These are phyloP conservation scores for Dactylellina drechsleri DNA, from an alignment of 2,329 filamentous ascomycete species.

Conservation along the genomic window DNA sequence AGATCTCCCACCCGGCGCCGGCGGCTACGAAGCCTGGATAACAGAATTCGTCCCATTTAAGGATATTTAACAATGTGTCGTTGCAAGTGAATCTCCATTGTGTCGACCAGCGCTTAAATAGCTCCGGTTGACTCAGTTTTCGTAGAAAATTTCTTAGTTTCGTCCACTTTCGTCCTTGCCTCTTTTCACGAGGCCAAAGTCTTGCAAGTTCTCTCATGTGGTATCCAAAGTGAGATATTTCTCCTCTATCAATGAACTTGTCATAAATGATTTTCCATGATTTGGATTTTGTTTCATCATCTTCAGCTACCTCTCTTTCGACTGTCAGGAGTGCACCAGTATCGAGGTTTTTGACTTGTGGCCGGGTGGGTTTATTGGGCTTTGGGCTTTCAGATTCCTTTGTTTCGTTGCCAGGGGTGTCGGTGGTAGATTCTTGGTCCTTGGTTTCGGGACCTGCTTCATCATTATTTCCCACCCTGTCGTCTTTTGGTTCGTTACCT, in stretches of 20 bases:
- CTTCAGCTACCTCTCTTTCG: too few species aligned
- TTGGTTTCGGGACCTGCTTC: background rate
- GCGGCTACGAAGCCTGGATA: slow-evolving; percentile 3
- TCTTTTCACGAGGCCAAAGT: slow-evolving; percentile 2
- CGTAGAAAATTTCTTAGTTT: slow-evolving; percentile 20
- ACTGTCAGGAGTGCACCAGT: background rate
- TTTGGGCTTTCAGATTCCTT: too few species aligned
- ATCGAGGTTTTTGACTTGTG: background rate
- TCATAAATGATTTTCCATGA: background rate
- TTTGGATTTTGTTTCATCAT: too few species aligned
- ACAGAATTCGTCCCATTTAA: background rate
- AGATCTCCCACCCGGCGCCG: slow-evolving; percentile 8
- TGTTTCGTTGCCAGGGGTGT: background rate
- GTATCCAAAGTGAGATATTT: slow-evolving; percentile 4
- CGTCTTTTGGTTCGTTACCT: background rate
- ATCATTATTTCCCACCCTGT: background rate
- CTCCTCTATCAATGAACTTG: slow-evolving; percentile 11
- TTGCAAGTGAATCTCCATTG: background rate
- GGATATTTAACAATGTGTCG: background rate
- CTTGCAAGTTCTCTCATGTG: slow-evolving; percentile 2
- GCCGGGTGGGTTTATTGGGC: too few species aligned
- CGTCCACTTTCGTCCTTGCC: slow-evolving; percentile 26
- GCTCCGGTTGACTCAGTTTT: slow-evolving; percentile 8
- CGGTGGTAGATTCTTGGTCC: background rate
- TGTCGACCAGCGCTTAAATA: slow-evolving; percentile 12